Evolutionary conservation across 805 yeast genomes (phyloP), one percentile per base, ranked within the genome.

Genomic region (Lipomyces yamanashiensis): DNA sequence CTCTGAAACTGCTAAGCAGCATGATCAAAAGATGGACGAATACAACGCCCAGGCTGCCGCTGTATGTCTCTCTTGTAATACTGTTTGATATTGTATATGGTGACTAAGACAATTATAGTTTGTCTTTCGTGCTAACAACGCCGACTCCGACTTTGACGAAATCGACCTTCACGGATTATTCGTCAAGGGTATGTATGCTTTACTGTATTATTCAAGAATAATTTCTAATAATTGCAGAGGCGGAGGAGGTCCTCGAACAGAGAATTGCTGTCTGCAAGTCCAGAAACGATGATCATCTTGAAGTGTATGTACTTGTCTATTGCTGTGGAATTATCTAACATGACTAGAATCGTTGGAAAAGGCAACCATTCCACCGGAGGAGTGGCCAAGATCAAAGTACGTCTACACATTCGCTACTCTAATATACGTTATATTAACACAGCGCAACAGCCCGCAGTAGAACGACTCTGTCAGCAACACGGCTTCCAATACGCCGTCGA

Each of bases 161-260:
- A 91, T 93, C 67, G 98, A 93, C 77, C 80, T 93, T 58, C 99
- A 93, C 75, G 99, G 99, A 0, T 78, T 93, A 37, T 92, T 81
- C 71, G 96, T 93, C 19, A 88, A 87, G 54, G 72, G 72, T 69
- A 43, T 36, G 49, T 47, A 10, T 36, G 28, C n/a, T 10, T 15
- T 12, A 12, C 33, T 28, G 9, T 36, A 34, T 17, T 37, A 51
- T 17, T 43, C 33, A 39, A 44, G 43, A 51, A 7, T 12, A 28
- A 50, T 43, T 28, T 10, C 15, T 10, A 36, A 19, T 15, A 17
- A 37, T 21, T 17, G 9, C 39, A 74, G 99, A 93, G 77, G 97
- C 98, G 7, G 84, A 85, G 65, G 88, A 85, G 73, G 84, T 88
- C 56, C 79, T 93, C 68, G 89, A 87, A 70, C 85, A 83, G 64